Base-by-base conservation (phyloP, 2,329 filamentous ascomycete genomes). In the Neophaeococcomyces mojaviensis region DNA sequence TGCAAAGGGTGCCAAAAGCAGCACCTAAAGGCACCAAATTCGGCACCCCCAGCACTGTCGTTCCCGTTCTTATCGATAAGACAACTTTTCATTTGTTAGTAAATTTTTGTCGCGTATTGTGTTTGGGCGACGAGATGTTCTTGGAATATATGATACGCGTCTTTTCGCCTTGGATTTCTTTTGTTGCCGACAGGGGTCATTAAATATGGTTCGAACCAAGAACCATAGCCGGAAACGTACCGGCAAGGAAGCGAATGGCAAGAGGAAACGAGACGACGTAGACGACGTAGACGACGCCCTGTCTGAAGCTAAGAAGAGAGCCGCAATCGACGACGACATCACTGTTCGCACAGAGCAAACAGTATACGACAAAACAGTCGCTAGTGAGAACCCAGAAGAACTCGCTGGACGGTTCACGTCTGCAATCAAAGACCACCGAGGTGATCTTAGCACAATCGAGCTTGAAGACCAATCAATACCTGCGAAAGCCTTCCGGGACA, bases 401-500 rank as follows among this genome's bases (percentile, higher is more conserved):
- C 70, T 96, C 38, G 86, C 89, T 1, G 90, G 96, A 63, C 82
- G 95, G 63, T 73, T 96, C 51, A 85, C 85, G 5, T 83, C 92
- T 60, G 79, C 85, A 60, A 83, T 86, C 44, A 79, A 77, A 53
- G 77, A 84, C 19, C 86, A 88, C 44, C 47, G 46, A 32, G 79
- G 78, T 22, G 84, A 95, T 43, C 65, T 96, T 58, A 95, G 86
- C 56, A 71, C 81, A 1, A 77, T 97, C 33, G 92, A 98, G 67
- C 70, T 94, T 26, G 82, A 86, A 47, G 89, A 96, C 61, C 71
- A 87, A 59, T 82, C 85, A 46, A 74, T 97, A 43, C 81, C 87
- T 55, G 82, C 87, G 88, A 73, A 56, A 71, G 78, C 80, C 3
- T 88, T 97, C 59, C 70, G 77, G 49, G 88, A 97, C 64, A 90